Conservation (phyloP, 2,329 filamentous ascomycete genomes). For the Camillea tinctor region DNA sequence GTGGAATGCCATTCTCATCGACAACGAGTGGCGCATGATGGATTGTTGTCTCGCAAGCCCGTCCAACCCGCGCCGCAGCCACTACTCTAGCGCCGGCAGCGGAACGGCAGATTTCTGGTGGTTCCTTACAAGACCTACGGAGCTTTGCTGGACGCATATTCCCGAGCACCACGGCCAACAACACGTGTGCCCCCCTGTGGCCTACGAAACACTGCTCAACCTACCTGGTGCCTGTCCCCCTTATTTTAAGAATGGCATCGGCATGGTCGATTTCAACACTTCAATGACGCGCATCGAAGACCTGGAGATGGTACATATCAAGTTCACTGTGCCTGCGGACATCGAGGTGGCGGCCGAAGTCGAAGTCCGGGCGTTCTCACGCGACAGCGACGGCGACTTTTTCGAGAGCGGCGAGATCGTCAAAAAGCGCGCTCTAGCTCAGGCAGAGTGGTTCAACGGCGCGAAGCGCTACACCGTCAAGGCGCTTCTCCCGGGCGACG, state of each 20-base stretch:
- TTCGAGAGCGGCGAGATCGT: conserved; percentile 90
- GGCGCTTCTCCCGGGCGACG: conserved; percentile 85
- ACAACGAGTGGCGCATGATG: conserved; percentile 94
- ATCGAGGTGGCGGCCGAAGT: conserved; percentile 92
- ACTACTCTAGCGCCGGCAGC: conserved; percentile 72
- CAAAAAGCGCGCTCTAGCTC: conserved; percentile 81
- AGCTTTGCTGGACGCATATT: conserved; percentile 95
- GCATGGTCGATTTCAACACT: conserved; percentile 89
- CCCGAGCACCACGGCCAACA: conserved; percentile 85
- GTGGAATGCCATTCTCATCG: conserved; percentile 94
- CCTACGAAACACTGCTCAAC: conserved; percentile 81
- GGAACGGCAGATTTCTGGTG: conserved; percentile 83
- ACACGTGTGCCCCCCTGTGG: conserved; percentile 85
- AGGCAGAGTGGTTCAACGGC: conserved; percentile 87
- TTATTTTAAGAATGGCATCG: conserved; percentile 79
- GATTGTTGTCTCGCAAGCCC: conserved; percentile 91
- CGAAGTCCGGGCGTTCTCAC: conserved; percentile 75
- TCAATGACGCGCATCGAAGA: conserved; percentile 82
- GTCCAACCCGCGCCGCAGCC: conserved; percentile 76
- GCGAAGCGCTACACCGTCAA: conserved; percentile 93
- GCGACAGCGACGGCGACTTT: conserved; percentile 84
- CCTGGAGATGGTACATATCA: conserved; percentile 88
- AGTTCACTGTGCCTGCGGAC: conserved; percentile 82
- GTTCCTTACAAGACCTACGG: conserved; percentile 84
- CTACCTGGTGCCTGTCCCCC: conserved; percentile 82